Evolutionary conservation across 164 flowering plant species (phyloP).

Genomic region (Umbellularia californica): DNA sequence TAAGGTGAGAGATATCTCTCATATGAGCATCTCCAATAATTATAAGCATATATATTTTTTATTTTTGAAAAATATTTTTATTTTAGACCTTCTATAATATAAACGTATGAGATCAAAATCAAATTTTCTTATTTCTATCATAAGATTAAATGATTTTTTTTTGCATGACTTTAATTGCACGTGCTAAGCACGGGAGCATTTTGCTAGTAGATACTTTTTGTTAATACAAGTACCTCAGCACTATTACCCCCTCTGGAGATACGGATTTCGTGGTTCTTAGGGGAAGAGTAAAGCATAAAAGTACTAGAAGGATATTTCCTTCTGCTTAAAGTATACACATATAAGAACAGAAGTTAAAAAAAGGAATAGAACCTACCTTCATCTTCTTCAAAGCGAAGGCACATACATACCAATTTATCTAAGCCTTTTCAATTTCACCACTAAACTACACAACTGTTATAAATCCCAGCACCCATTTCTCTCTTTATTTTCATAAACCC

Average conservation of each 20-base stretch:
- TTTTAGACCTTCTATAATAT: no score
- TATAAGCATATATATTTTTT: no score
- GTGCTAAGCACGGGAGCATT: no score
- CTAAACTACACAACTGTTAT: conserved; percentile 41
- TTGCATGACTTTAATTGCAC: no score
- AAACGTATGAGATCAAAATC: no score
- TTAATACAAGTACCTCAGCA: no score
- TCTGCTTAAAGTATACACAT: conserved; percentile 62
- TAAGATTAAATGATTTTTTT: no score
- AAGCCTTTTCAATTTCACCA: conserved; percentile 33
- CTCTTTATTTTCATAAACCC: conserved; percentile 31
- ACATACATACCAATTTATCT: conserved; percentile 20
- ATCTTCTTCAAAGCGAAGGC: conserved; percentile 79
- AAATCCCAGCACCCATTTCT: conserved; percentile 39
- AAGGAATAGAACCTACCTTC: conserved; percentile 14
- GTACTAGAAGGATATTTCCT: conserved; percentile 31
- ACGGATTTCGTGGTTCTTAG: background rate
- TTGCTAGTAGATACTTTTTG: no score
- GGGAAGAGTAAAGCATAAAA: conserved; percentile 31
- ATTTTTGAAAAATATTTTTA: no score
- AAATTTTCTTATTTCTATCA: no score
- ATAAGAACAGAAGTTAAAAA: conserved; percentile 20
- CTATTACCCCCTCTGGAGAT: background rate
- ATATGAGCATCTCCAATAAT: no score
- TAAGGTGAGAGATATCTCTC: no score